Base-by-base conservation (phyloP, 805 yeast species). In the Blastobotrys americana region DNA sequence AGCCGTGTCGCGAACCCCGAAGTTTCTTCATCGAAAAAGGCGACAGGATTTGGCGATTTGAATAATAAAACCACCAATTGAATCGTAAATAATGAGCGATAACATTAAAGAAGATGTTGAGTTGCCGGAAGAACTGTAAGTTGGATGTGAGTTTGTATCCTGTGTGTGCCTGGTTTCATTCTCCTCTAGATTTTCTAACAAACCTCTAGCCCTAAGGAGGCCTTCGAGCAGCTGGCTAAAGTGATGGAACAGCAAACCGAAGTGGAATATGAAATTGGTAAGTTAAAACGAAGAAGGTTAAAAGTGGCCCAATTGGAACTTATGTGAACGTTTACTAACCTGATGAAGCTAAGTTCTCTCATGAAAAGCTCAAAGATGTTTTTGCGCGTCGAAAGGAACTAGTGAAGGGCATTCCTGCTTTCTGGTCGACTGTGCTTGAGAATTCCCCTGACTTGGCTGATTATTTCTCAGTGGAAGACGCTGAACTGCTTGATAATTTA, bases 381-480 rank as follows among this genome's bases (percentile, higher is more conserved):
- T 86, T 77, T 57, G 67, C 59, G 4, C 63, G 72, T 46, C 70
- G 97, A 53, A 70, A 84, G 19, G 67, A 55, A 4, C 64, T 73
- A n/a, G 68, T 80, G 13, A 45, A 54, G 3, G 60, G 69, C 3
- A 74, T 88, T 36, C 87, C 89, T 1, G 76, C 76, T 51, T 88
- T 90, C 62, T 90, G 97, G 97, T 82, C 84, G 55, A 75, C 82
- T 43, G 95, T 84, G 0, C 64, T 90, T 8, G 87, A 84, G 57
- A 83, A 83, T 55, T 82, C 84, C 42, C 96, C 85, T 52, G 84
- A 59, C 20, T 46, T 90, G 58, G 82, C 84, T 13, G 95, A 88
- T 50, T 86, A 76, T 60, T 68, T 89, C 16, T 72, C 78, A 23
- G 77, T 82, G 1, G 84, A 82, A 33, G 97, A 89, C 63, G 77